Evolutionary conservation across 2,329 filamentous ascomycete genomes (phyloP), one percentile per base, ranked within the genome.

Genomic region (Pezicula rhizophila): DNA sequence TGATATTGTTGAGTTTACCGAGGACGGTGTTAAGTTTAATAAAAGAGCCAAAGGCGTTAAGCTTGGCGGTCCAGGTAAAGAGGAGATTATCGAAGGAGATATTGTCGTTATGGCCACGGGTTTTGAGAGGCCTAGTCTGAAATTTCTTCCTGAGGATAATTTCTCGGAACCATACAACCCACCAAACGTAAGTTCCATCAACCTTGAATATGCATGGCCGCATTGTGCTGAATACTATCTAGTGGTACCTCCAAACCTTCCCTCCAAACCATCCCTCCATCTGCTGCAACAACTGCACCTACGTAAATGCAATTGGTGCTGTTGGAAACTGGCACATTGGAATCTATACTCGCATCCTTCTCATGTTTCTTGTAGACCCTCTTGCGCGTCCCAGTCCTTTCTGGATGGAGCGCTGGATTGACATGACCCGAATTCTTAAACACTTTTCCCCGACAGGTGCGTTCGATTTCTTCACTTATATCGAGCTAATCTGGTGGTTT

Each of bases 291-390:
- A 95, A 95, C 68, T 85, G 85, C 71, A 93, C 88, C 0, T 95
- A 91, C 57, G 73, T 90, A 48, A 82, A 85, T 47, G 88, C 83
- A 4, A 91, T 93, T 49, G 88, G 87, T 1, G 86, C 85, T 0
- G 87, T 93, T 1, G 86, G 89, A 0, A 91, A 93, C 65, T 92
- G 87, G 77, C 89, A 95, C 60, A 92, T 95, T 41, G 89, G 89
- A 4, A 92, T 95, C 59, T 95, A 93, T 69, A 95, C 88, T 0
- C 77, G 89, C 5, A 85, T 95, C 54, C 71, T 95, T 6, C 78
- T 95, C 57, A 92, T 93, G 87, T 93, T 93, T 64, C 75, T 95
- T 47, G 75, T 85, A 12, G 89, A 95, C 60, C 88, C 88, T 0
- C 69, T 92, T 18, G 84, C 87, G 0, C 77, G 86, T 0, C 89